phyloP scores from a whole-genome alignment of 371 early-diverging fungal genomes.

The Mortierella sp. region DNA sequence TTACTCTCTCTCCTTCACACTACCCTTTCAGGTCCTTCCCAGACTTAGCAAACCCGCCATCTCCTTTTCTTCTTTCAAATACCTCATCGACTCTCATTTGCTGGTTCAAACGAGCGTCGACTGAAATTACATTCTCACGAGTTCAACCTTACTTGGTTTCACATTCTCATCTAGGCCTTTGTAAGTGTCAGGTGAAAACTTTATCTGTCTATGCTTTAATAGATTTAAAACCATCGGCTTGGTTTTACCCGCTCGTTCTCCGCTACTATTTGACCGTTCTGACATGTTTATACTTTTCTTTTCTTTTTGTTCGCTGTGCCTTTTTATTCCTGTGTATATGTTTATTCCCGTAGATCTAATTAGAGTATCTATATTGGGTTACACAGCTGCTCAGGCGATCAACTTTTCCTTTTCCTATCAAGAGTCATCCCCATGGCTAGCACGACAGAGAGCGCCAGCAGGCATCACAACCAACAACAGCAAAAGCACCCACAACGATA shows the following conservation, averaged over 20 bases:
- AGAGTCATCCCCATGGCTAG: slow-evolving; percentile 14
- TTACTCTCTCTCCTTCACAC: slow-evolving; percentile 1
- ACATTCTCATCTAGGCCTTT: neutral
- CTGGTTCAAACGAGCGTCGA: slow-evolving; percentile 30
- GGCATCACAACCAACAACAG: slow-evolving; percentile 13
- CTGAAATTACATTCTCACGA: neutral
- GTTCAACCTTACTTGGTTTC: neutral
- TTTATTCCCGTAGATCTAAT: slow-evolving; percentile 3
- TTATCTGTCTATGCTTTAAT: neutral
- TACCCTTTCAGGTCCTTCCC: neutral
- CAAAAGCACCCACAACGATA: slow-evolving; percentile 34
- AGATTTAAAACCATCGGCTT: no score
- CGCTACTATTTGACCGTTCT: neutral
- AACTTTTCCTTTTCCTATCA: neutral
- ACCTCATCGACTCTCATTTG: slow-evolving; percentile 7
- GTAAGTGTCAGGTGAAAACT: slow-evolving; percentile 3
- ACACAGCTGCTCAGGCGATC: slow-evolving; percentile 14
- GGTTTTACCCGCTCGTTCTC: neutral
- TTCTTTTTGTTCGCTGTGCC: neutral
- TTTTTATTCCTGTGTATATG: neutral
- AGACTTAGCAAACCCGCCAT: neutral
- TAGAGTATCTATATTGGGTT: slow-evolving; percentile 10
- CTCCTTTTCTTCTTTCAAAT: slow-evolving; percentile 2
- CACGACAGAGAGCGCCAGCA: slow-evolving; percentile 19
- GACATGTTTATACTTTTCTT: neutral